Evolutionary conservation across 768 basidiomycete genomes (phyloP).

Genomic region (Pseudohyphozyma bogoriensis): DNA sequence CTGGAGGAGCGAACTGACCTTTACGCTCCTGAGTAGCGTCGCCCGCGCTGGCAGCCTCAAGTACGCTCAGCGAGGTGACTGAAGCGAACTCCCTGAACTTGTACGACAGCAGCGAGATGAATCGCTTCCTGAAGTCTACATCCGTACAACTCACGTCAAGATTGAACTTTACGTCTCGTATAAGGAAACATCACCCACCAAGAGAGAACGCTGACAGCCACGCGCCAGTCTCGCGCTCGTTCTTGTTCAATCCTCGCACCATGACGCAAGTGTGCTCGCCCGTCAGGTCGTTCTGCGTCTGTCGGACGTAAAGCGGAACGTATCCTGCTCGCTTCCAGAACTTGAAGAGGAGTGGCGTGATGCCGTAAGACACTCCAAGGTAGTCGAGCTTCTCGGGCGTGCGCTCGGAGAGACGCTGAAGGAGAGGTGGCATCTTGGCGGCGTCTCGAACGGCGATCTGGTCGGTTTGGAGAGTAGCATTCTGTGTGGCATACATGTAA

Average conservation of each 20-base stretch:
- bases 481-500: no score
- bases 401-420: constrained; percentile 78
- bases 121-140: constrained; percentile 81
- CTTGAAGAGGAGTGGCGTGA: constrained; percentile 73
- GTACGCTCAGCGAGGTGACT: constrained; percentile 71
- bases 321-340: constrained; percentile 96
- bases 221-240: constrained; percentile 56
- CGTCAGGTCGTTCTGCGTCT: constrained; percentile 87
- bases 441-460: constrained; percentile 58
- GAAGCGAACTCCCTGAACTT: constrained; percentile 91
- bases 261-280: constrained; percentile 96
- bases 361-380: constrained; percentile 88
- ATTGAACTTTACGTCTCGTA: no score
- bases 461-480: constrained; percentile 62
- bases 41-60: constrained; percentile 64
- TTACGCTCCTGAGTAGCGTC: constrained; percentile 15
- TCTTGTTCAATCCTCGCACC: constrained; percentile 59
- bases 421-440: constrained; percentile 76
- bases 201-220: constrained; percentile 79
- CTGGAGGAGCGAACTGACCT: constrained; percentile 4
- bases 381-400: constrained; percentile 87
- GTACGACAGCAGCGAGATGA: constrained; percentile 79
- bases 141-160: no score
- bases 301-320: constrained; percentile 82
- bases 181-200: constrained; percentile 29